Evolutionary conservation across 345 rosid genomes (phyloP).

Genomic region (Garcia nutans): DNA sequence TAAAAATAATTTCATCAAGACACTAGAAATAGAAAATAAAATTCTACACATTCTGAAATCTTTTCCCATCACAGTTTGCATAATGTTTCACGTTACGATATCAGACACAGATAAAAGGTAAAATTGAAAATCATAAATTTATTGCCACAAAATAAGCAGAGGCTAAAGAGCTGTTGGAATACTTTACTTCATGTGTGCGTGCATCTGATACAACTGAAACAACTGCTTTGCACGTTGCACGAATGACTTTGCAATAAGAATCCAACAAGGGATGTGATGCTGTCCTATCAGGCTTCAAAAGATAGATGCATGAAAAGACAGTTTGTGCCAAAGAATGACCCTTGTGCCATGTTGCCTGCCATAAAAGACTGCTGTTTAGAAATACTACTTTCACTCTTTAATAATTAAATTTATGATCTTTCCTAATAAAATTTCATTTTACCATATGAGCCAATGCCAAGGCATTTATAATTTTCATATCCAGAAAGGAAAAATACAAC

Average conservation of each 20-base stretch:
- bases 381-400: not conserved
- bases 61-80: not conserved
- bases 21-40: not conserved
- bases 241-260: constrained; percentile 80
- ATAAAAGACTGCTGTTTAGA: constrained; percentile 31
- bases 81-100: not conserved
- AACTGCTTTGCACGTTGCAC: constrained; percentile 92
- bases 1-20: not conserved
- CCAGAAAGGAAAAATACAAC: not conserved
- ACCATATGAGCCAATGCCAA: not conserved
- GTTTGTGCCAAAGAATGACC: constrained; percentile 99
- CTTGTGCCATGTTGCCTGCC: constrained; percentile 98
- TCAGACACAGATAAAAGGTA: not conserved
- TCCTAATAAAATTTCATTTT: not conserved
- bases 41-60: not conserved
- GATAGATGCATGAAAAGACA: constrained; percentile 95
- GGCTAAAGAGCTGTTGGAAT: constrained; percentile 44
- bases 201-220: constrained; percentile 92
- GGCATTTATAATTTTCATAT: not conserved
- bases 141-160: constrained; percentile 23
- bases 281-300: constrained; percentile 89
- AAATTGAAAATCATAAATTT: constrained; percentile 2
- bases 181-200: constrained; percentile 99
- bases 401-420: not conserved
- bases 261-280: constrained; percentile 77